A percentile compares a stretch with the other conserved stretches of the same genome.
These are phyloP conservation scores for Voacanga thouarsii DNA, from an alignment of 257 asterid genomes.

Conservation along the genomic window DNA sequence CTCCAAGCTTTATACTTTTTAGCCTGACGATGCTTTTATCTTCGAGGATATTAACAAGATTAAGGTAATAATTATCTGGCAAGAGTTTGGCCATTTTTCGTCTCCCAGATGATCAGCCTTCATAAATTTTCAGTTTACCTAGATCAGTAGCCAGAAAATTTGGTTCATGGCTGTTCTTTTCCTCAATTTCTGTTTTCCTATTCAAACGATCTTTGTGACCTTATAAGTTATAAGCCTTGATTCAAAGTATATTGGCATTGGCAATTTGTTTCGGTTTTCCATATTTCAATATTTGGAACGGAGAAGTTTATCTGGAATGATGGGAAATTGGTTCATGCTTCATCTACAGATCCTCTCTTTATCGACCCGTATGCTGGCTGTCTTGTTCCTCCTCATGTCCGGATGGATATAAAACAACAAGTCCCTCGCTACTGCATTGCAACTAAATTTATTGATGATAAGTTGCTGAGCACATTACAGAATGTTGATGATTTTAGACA, in stretches of 20 bases:
- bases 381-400: constrained; percentile 42
- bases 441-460: constrained; percentile 72
- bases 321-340: constrained; percentile 5
- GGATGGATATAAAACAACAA: constrained; percentile 29
- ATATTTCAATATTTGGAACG: not conserved
- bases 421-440: constrained; percentile 65
- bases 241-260: not conserved
- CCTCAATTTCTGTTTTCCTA: not conserved
- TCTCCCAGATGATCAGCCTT: not conserved
- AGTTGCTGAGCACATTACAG: constrained; percentile 41
- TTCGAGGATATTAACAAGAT: not conserved
- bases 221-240: not conserved
- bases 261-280: not conserved
- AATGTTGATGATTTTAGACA: constrained; percentile 58
- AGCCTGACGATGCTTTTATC: not conserved
- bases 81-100: not conserved
- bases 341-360: constrained; percentile 62
- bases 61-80: not conserved
- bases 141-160: not conserved
- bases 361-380: constrained; percentile 74
- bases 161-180: not conserved
- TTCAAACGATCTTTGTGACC: not conserved
- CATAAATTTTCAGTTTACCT: not conserved
- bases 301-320: not conserved
- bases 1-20: not conserved